Evolutionary conservation across 2,329 filamentous ascomycete genomes (phyloP).

Genomic region (Fusarium chlamydosporum): DNA sequence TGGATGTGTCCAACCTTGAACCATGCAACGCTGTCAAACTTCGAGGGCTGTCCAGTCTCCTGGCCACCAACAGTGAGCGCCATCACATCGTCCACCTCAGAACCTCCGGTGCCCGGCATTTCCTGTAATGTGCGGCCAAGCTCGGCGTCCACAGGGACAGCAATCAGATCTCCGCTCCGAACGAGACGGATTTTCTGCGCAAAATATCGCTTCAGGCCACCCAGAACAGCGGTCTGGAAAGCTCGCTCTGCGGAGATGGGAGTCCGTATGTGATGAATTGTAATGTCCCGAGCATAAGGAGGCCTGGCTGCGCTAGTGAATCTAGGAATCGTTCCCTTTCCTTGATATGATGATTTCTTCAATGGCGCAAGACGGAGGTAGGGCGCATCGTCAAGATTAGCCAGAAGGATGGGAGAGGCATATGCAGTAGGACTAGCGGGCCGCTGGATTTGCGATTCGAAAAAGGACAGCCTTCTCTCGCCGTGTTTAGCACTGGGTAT

Average conservation of each 20-base stretch:
- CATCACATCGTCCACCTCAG: constrained; percentile 79
- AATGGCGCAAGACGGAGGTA: constrained; percentile 85
- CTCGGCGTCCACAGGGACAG: constrained; percentile 88
- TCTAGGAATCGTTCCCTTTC: constrained; percentile 68
- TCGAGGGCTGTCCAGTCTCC: constrained; percentile 50
- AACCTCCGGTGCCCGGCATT: constrained; percentile 68
- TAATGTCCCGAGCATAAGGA: constrained; percentile 80
- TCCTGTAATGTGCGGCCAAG: constrained; percentile 87
- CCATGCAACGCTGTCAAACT: constrained; percentile 81
- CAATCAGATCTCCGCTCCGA: constrained; percentile 88
- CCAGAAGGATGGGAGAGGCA: constrained; percentile 86
- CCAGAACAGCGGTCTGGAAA: constrained; percentile 87
- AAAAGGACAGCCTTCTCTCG: constrained; percentile 71
- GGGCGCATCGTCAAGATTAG: constrained; percentile 84
- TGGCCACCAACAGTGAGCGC: constrained; percentile 63
- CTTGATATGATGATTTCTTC: constrained; percentile 65
- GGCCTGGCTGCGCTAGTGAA: constrained; percentile 69
- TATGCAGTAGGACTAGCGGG: constrained; percentile 74
- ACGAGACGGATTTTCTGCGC: constrained; percentile 85
- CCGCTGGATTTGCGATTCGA: constrained; percentile 76
- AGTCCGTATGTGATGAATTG: constrained; percentile 88
- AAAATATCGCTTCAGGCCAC: constrained; percentile 90
- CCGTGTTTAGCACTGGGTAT: constrained; percentile 69
- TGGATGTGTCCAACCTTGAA: constrained; percentile 87
- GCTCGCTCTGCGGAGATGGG: constrained; percentile 88